These are phyloP conservation scores for Dimargaris xerosporica DNA, from an alignment of 192 early-diverging fungal species.

Conservation along the genomic window DNA sequence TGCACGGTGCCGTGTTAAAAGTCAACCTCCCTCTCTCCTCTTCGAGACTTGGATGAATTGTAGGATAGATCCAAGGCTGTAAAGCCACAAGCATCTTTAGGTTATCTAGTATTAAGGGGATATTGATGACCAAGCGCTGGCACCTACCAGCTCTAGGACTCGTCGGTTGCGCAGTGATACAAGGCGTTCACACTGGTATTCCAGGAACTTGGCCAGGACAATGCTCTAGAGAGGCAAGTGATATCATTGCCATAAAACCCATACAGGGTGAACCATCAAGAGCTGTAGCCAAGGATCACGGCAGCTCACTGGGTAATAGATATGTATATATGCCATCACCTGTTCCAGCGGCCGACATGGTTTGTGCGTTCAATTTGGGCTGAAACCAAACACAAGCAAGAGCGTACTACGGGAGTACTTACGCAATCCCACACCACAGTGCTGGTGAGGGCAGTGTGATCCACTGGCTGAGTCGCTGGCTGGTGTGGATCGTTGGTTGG, in stretches of 20 bases:
- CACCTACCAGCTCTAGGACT: conserved; percentile 19
- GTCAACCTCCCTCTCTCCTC: no score
- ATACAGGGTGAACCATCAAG: neutral
- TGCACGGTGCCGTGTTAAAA: no score
- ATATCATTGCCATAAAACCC: neutral
- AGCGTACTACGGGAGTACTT: neutral
- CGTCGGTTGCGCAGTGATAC: conserved; percentile 13
- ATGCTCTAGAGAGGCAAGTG: conserved; percentile 13
- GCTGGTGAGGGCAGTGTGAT: neutral
- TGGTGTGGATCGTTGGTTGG: neutral
- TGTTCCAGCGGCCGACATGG: neutral
- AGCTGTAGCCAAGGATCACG: neutral
- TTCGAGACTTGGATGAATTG: no score
- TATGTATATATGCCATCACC: neutral
- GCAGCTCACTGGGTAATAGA: neutral
- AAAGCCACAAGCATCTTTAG: neutral
- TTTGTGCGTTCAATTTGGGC: neutral
- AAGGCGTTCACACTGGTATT: conserved; percentile 11
- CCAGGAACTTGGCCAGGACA: conserved; percentile 20
- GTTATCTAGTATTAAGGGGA: neutral
- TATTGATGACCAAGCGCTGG: neutral
- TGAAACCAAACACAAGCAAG: neutral
- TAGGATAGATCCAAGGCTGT: neutral
- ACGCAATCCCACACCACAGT: neutral
- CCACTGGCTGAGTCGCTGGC: neutral